A percentile compares a stretch with the other conserved stretches of the same genome.
These are phyloP conservation scores for Heracleum sosnowskyi DNA, from an alignment of 129 eudicot species.

Conservation along the genomic window DNA sequence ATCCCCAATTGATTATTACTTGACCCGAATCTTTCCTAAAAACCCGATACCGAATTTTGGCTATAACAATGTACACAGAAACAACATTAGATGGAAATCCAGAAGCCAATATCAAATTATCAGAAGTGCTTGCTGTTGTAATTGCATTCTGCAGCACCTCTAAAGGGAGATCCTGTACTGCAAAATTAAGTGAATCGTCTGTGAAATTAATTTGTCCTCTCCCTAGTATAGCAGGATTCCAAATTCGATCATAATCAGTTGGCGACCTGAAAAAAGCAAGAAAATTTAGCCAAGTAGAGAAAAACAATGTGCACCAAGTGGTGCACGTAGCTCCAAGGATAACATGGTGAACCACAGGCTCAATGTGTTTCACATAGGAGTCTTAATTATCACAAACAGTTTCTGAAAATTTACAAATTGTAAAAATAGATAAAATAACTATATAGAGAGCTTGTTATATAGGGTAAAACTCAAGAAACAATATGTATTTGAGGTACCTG, in stretches of 20 bases:
- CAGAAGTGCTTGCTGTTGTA: constrained; percentile 6
- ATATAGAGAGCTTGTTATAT: no score
- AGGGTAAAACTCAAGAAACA: neutral
- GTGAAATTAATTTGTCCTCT: constrained; percentile 4
- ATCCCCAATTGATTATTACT: no score
- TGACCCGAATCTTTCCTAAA: no score
- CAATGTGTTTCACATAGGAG: neutral
- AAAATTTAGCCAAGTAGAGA: constrained; percentile 9
- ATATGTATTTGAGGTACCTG: neutral
- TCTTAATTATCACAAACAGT: neutral
- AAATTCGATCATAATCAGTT: constrained; percentile 46
- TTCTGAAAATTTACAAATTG: neutral
- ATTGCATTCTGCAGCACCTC: constrained; percentile 33
- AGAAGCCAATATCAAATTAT: neutral
- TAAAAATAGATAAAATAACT: no score
- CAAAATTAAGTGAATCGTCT: constrained; percentile 1
- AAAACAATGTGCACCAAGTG: neutral
- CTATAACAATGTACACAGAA: no score
- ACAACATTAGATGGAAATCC: neutral
- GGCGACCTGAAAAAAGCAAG: neutral
- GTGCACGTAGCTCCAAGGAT: neutral
- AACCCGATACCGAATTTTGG: no score
- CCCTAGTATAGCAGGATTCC: constrained; percentile 22
- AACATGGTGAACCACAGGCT: neutral
- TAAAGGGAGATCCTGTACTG: constrained; percentile 35